phyloP scores from a whole-genome alignment of 1,284 basidiomycete species.

The Paramarasmius palmivorus region DNA sequence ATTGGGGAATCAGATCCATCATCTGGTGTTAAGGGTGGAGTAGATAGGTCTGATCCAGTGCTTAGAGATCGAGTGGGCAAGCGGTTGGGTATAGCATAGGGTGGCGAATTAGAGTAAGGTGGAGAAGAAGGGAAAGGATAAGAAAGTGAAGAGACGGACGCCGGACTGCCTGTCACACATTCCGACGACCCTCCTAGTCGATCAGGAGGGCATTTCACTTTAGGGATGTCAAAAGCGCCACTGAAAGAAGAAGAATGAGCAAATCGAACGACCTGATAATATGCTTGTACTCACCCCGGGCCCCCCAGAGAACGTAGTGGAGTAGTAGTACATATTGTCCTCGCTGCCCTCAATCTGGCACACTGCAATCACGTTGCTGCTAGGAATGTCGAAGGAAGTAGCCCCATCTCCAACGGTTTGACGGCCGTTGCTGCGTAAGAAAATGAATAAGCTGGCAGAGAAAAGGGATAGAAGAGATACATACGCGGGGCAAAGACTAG shows the following conservation, averaged over 20 bases:
- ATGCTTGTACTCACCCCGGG: constrained; percentile 60
- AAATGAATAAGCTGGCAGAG: constrained; percentile 29
- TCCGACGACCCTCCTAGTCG: constrained; percentile 76
- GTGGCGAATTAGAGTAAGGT: constrained; percentile 35
- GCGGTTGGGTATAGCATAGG: constrained; percentile 38
- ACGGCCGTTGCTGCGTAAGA: constrained; percentile 77
- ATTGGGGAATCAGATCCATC: constrained; percentile 36
- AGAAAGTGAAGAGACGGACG: constrained; percentile 56
- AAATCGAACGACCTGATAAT: constrained; percentile 2
- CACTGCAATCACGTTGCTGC: constrained; percentile 78
- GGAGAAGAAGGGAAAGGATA: constrained; percentile 39
- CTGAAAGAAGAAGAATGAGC: constrained; percentile 35
- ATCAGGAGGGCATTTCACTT: constrained; percentile 86
- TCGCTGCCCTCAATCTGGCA: constrained; percentile 75
- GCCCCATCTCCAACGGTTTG: constrained; percentile 93
- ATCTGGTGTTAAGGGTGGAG: constrained; percentile 69
- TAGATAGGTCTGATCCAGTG: constrained; percentile 37
- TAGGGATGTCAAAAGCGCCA: constrained; percentile 91
- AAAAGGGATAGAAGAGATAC: constrained; percentile 35
- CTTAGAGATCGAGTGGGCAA: constrained; percentile 41
- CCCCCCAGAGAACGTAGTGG: constrained; percentile 86
- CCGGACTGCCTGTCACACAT: constrained; percentile 88
- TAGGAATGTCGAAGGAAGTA: constrained; percentile 71
- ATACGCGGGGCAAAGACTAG: constrained; percentile 89
- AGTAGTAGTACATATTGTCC: constrained; percentile 82